Evolutionary conservation across 1,284 basidiomycete genomes (phyloP), one percentile per base, ranked within the genome.

Genomic region (Tilletia setariae): DNA sequence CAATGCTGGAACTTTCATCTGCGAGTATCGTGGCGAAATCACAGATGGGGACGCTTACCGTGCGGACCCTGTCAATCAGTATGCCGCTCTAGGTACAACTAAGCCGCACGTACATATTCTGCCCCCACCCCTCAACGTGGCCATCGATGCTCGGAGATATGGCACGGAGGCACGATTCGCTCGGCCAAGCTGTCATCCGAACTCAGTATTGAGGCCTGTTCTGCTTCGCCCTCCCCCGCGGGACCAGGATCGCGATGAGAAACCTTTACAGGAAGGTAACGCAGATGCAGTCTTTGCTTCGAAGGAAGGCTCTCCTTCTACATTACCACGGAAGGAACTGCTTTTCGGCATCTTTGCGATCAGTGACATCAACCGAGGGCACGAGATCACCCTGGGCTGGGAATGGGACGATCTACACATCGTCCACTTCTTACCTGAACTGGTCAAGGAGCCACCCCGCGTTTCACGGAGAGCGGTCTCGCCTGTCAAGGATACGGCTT

Each of bases 381-480:
- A 95, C 76, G 95, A 98, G 84, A 88, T 98, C 47, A 89, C 94
- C 0, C 83, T 97, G 0, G 91, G 90, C 0, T 98, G 94, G 93
- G 93, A 96, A 81, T 97, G 94, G 94, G 94, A 96, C 75, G 94
- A 97, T 77, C 88, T 89, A 4, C 91, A 93, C 79, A 89, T 91
- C 0, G 89, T 96, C 0, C 94, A 97, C 83, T 85, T 88, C 64
- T 84, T 97, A 0, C 91, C 90, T 2, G 88, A 88, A 19, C 84
- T 92, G 63, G 86, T 91, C 64, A 85, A 89, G 74, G 84, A 81
- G 13, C 79, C 81, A 8, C 56, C 56, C 9, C 56, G 56, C 28
- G 28, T 61, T 19, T 40, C 56, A 87, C 4, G 83, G 85, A 49
- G 74, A 86, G 53, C 89, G 89, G 73, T 85, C 85, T 88, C 89